Conservation (phyloP, 176 grass and related monocot species). For the Zizania latifolia region DNA sequence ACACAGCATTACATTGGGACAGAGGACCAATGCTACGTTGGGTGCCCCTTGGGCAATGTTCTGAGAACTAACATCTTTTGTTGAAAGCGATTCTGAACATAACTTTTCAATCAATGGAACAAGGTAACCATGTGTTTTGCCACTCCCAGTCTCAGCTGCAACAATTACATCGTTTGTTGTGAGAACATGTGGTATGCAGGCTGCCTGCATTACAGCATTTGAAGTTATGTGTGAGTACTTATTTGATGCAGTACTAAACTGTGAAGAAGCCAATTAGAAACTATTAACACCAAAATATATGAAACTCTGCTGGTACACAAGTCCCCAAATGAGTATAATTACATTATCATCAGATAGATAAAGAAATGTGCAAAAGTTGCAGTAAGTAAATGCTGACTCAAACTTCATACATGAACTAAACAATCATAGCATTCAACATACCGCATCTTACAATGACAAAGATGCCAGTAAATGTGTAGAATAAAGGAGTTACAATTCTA, state of each 20-base stretch:
- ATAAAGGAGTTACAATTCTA: background rate
- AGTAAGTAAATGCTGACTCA: background rate
- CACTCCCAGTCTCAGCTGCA: constrained; percentile 89
- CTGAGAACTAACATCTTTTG: constrained; percentile 23
- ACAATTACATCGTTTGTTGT: constrained; percentile 63
- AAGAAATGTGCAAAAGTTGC: background rate
- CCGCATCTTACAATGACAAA: background rate
- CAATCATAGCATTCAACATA: background rate
- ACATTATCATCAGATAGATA: background rate
- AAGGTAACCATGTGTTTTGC: constrained; percentile 95
- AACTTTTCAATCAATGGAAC: constrained; percentile 81
- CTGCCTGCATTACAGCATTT: constrained; percentile 54
- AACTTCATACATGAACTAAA: background rate
- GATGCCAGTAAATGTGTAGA: background rate
- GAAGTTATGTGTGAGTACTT: background rate
- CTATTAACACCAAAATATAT: too few relatives aligned
- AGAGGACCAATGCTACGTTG: constrained; percentile 53
- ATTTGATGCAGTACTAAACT: background rate
- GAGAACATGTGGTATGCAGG: constrained; percentile 77
- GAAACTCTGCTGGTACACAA: background rate
- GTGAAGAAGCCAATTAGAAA: background rate
- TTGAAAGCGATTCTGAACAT: constrained; percentile 34
- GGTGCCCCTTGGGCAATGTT: background rate
- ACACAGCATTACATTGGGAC: constrained; percentile 94
- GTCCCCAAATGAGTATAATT: background rate